These are phyloP conservation scores for Ophiocordyceps robertsii DNA, from an alignment of 2,329 filamentous ascomycete species.

Conservation along the genomic window DNA sequence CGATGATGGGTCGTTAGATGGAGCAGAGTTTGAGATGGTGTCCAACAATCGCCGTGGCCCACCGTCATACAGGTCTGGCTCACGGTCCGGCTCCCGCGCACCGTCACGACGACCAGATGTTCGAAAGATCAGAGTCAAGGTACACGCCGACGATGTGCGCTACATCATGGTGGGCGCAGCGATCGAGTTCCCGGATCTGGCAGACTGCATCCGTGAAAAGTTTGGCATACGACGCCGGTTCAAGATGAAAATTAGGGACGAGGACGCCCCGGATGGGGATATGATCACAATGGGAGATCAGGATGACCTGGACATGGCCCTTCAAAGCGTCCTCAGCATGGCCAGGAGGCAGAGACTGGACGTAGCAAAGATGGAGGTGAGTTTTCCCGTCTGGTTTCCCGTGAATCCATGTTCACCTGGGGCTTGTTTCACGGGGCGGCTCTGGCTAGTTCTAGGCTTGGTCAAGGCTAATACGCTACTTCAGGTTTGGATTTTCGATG, in stretches of 20 bases:
- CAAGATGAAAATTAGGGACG: conserved; percentile 80
- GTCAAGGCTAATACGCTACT: conserved; percentile 11
- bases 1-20: conserved; percentile 57
- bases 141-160: conserved; percentile 79
- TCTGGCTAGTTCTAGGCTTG: too few relatives aligned
- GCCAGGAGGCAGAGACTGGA: conserved; percentile 65
- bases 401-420: too few relatives aligned
- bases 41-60: conserved; percentile 32
- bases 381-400: conserved; percentile 14
- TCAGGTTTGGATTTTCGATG: conserved; percentile 34
- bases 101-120: conserved; percentile 51
- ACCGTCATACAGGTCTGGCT: conserved; percentile 22
- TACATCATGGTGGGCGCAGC: conserved; percentile 75
- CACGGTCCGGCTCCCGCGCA: conserved; percentile 31
- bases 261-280: conserved; percentile 62
- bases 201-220: conserved; percentile 71
- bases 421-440: too few relatives aligned
- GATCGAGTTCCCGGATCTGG: conserved; percentile 64
- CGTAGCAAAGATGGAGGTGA: conserved; percentile 90
- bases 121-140: conserved; percentile 77
- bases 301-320: conserved; percentile 84
- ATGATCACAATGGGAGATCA: conserved; percentile 97
- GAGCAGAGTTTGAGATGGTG: conserved; percentile 71
- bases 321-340: conserved; percentile 52
- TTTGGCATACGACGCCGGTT: conserved; percentile 67